Evolutionary conservation across 2,329 filamentous ascomycete species (phyloP), one percentile per base, ranked within the genome.

Genomic region (Byssothecium circinans): DNA sequence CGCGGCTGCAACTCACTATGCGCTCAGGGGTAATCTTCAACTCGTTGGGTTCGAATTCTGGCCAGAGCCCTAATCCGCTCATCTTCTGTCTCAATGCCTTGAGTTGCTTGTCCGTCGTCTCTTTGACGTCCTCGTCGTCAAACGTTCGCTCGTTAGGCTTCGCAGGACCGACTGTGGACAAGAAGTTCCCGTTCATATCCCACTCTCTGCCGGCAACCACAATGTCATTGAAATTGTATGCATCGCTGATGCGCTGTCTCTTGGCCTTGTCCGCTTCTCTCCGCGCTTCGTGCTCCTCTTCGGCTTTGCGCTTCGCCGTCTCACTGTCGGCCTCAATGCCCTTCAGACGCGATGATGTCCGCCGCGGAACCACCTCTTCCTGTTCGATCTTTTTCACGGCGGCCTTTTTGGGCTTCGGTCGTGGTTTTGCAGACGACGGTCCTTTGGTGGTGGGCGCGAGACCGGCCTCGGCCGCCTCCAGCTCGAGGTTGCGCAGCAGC

Each of bases 1-100:
- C 4, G 12, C 33, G 7, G 17, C 11, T 12, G 29, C 2, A 23
- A 57, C 62, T 45, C 56, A 64, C 63, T 39, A 95, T 81, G 43
- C 92, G 78, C 58, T 96, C 90, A 0, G 91, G 91, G 0, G 88
- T 92, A 40, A 96, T 86, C 67, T 96, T 97, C 61, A 96, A 94
- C 43, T 89, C 89, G 29, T 50, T 91, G 0, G 91, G 91, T 17
- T 84, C 81, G 80, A 89, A 96, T 12, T 85, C 84, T 48, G 95
- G 86, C 75, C 95, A 97, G 0, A 99, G 67, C 53, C 86, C 78
- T 17, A 99, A 70, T 0, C 81, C 78, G 50, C 83, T 86, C 87
- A 97, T 91, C 37, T 84, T 85, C 66, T 89, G 78, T 25, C 92
- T 78, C 45, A 96, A 57, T 0, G 81, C 80, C 64, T 86, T 88